Percentiles rank a stretch among this genome's conserved stretches.
Conservation (phyloP, 805 yeast genomes). For the Tetrapisispora pingtungensis region DNA sequence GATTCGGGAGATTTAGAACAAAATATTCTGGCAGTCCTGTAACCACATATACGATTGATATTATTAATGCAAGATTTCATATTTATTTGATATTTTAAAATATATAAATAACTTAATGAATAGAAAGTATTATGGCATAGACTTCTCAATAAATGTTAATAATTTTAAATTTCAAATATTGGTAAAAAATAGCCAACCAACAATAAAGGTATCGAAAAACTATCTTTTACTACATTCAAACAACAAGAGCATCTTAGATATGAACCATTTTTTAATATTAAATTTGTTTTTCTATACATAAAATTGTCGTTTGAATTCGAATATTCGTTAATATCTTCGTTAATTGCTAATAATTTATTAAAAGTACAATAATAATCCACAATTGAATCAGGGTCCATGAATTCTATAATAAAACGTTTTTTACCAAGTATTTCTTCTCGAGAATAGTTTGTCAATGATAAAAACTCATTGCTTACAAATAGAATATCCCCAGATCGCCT, state of each 20-base stretch:
- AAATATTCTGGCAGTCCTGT: slow-evolving; percentile 23
- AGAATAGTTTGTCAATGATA: slow-evolving; percentile 56
- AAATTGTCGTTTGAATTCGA: slow-evolving; percentile 9
- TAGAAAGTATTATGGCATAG: too few relatives aligned
- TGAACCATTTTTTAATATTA: slow-evolving; percentile 30
- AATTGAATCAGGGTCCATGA: slow-evolving; percentile 73
- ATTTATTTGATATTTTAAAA: too few relatives aligned
- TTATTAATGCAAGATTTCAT: too few relatives aligned
- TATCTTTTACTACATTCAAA: slow-evolving; percentile 78
- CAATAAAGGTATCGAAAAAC: slow-evolving; percentile 76
- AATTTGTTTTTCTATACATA: slow-evolving; percentile 30
- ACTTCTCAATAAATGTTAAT: too few relatives aligned
- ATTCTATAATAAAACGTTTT: slow-evolving; percentile 62
- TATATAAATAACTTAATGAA: too few relatives aligned
- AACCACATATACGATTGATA: not conserved
- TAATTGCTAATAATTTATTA: slow-evolving; percentile 53
- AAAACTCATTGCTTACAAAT: slow-evolving; percentile 65
- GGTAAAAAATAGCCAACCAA: slow-evolving; percentile 77
- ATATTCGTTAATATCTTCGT: slow-evolving; percentile 6
- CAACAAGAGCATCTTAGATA: slow-evolving; percentile 61
- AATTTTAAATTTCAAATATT: slow-evolving; percentile 29
- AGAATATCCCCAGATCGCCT: slow-evolving; percentile 79
- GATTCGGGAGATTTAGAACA: slow-evolving; percentile 21
- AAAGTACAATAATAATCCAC: slow-evolving; percentile 63
- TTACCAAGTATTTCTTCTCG: slow-evolving; percentile 47